phyloP scores from a whole-genome alignment of 2,329 filamentous ascomycete genomes.

The Xylaria sp. region DNA sequence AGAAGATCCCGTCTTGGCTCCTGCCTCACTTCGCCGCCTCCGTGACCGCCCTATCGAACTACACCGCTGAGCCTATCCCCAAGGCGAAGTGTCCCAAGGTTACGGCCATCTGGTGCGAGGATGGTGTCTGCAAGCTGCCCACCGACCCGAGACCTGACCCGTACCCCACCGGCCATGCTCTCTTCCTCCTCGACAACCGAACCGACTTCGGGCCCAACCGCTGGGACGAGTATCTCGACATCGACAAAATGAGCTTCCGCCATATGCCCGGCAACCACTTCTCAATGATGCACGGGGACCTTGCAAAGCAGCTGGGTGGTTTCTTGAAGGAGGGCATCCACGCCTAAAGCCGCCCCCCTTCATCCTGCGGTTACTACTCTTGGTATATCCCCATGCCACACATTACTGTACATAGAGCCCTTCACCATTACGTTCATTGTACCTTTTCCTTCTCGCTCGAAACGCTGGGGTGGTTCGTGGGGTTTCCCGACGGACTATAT shows the following conservation, averaged over 20 bases:
- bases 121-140: constrained; percentile 70
- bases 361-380: no score
- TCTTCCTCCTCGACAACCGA: constrained; percentile 74
- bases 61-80: constrained; percentile 66
- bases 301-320: constrained; percentile 36
- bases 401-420: constrained; percentile 17
- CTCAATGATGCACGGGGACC: constrained; percentile 70
- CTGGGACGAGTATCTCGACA: constrained; percentile 68
- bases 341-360: constrained; percentile 15
- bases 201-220: constrained; percentile 71
- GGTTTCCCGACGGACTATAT: not conserved
- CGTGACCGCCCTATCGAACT: constrained; percentile 69
- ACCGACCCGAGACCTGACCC: constrained; percentile 67
- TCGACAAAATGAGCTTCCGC: constrained; percentile 62
- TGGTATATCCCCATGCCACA: constrained; percentile 1
- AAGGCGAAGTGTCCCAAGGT: constrained; percentile 62
- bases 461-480: not conserved
- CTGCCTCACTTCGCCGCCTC: constrained; percentile 73
- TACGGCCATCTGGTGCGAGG: constrained; percentile 71
- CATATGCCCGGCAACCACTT: constrained; percentile 77
- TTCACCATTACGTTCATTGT: not conserved
- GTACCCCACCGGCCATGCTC: constrained; percentile 61
- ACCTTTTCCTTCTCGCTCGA: not conserved
- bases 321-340: constrained; percentile 39
- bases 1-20: constrained; percentile 71